phyloP scores from a whole-genome alignment of 2,329 filamentous ascomycete species.

The Cercospora sp. region DNA sequence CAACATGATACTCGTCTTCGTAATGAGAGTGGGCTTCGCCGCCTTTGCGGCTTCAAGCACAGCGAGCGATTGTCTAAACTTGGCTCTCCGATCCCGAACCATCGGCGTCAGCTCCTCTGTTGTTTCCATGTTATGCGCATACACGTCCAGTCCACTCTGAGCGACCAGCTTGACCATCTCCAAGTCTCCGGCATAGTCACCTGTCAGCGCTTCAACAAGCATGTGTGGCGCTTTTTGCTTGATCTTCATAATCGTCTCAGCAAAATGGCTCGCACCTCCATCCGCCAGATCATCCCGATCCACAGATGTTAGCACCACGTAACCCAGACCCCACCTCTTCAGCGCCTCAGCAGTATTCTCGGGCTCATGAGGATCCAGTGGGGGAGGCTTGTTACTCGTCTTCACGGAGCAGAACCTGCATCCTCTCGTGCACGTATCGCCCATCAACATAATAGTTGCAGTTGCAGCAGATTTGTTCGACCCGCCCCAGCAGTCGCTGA shows the following conservation, averaged over 20 bases:
- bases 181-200: conserved; percentile 81
- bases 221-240: conserved; percentile 72
- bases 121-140: conserved; percentile 96
- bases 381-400: conserved; percentile 72
- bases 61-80: conserved; percentile 78
- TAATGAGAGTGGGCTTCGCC: conserved; percentile 75
- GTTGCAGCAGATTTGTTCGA: conserved; percentile 85
- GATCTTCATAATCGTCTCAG: conserved; percentile 91
- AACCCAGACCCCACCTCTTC: conserved; percentile 88
- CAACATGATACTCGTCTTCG: conserved; percentile 98
- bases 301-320: conserved; percentile 90
- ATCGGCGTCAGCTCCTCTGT: conserved; percentile 86
- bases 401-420: conserved; percentile 98
- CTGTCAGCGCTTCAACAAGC: conserved; percentile 80
- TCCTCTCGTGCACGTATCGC: conserved; percentile 93
- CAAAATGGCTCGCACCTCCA: conserved; percentile 85
- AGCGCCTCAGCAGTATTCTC: conserved; percentile 96
- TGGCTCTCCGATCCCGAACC: conserved; percentile 86
- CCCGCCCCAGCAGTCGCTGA: conserved; percentile 97
- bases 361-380: conserved; percentile 91
- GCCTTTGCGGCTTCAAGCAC: conserved; percentile 83
- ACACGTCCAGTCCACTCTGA: conserved; percentile 86
- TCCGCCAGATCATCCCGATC: conserved; percentile 91
- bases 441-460: conserved; percentile 99
- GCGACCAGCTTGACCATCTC: conserved; percentile 87